These are phyloP conservation scores for Solanum paucissectum DNA, from an alignment of 257 asterid species.

Conservation along the genomic window DNA sequence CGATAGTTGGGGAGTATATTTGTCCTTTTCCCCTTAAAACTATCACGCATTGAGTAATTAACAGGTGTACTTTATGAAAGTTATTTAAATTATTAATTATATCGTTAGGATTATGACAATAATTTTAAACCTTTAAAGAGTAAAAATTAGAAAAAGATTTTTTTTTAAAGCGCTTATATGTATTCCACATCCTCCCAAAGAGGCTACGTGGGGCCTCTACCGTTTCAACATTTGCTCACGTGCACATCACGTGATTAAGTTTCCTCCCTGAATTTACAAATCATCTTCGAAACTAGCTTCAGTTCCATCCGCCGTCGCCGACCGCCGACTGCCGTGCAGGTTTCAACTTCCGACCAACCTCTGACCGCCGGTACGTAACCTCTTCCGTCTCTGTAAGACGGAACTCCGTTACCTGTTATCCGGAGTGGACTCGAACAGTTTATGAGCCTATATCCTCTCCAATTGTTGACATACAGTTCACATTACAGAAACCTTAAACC, in stretches of 20 bases:
- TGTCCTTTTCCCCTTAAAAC: fast-evolving
- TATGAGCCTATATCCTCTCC: conserved; percentile 43
- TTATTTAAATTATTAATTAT: no score
- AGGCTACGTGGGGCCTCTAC: background rate
- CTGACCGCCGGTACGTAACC: background rate
- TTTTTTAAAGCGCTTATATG: background rate
- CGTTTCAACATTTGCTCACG: background rate
- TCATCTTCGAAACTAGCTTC: background rate
- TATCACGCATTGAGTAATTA: no score
- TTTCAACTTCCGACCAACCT: background rate
- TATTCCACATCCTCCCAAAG: background rate
- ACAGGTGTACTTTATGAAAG: no score
- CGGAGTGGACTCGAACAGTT: background rate
- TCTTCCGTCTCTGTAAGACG: background rate
- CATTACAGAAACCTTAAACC: conserved; percentile 42
- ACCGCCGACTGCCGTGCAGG: background rate
- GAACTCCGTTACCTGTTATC: background rate
- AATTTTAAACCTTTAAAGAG: no score
- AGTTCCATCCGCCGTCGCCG: background rate
- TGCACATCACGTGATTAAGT: background rate
- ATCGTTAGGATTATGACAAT: no score
- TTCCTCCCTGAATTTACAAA: background rate
- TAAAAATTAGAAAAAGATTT: no score
- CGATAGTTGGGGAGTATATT: no score
- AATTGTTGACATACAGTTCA: conserved; percentile 14